These are phyloP conservation scores for Leccinellum rugosiceps DNA, from an alignment of 768 basidiomycete species.

Conservation along the genomic window DNA sequence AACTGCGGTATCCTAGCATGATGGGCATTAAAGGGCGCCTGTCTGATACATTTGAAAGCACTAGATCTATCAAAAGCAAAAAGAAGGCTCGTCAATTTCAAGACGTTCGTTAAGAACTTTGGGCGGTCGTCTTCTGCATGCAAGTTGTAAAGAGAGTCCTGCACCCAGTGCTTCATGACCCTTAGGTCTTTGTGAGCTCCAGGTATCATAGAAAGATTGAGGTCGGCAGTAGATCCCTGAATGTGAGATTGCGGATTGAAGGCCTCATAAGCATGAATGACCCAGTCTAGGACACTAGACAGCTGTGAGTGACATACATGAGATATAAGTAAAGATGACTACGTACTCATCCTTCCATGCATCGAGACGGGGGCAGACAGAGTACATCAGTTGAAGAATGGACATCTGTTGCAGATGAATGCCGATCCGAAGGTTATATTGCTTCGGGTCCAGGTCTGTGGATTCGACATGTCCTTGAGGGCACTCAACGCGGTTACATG, in stretches of 20 bases:
- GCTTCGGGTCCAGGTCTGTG: constrained; percentile 23
- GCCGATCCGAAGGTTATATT: constrained; percentile 42
- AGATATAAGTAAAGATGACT: background rate
- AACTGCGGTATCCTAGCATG: constrained; percentile 1
- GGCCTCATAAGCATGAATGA: constrained; percentile 45
- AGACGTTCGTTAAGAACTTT: constrained; percentile 37
- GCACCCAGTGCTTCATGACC: constrained; percentile 46
- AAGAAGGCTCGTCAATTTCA: constrained; percentile 37
- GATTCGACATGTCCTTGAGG: constrained; percentile 35
- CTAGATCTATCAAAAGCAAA: constrained; percentile 37
- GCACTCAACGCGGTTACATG: constrained; percentile 36
- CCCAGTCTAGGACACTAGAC: constrained; percentile 22
- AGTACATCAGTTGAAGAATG: constrained; percentile 38
- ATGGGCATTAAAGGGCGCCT: constrained; percentile 26
- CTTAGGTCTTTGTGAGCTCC: constrained; percentile 36
- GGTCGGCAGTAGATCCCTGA: constrained; percentile 41
- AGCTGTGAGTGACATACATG: background rate
- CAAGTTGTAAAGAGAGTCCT: constrained; percentile 42
- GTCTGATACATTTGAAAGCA: constrained; percentile 35
- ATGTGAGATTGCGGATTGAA: constrained; percentile 44
- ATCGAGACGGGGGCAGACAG: background rate
- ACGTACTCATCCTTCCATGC: constrained; percentile 5
- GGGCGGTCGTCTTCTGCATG: background rate
- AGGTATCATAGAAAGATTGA: constrained; percentile 38
- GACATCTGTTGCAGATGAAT: constrained; percentile 49